Conservation (phyloP, 768 basidiomycete genomes). For the Antrodiella citrinella region DNA sequence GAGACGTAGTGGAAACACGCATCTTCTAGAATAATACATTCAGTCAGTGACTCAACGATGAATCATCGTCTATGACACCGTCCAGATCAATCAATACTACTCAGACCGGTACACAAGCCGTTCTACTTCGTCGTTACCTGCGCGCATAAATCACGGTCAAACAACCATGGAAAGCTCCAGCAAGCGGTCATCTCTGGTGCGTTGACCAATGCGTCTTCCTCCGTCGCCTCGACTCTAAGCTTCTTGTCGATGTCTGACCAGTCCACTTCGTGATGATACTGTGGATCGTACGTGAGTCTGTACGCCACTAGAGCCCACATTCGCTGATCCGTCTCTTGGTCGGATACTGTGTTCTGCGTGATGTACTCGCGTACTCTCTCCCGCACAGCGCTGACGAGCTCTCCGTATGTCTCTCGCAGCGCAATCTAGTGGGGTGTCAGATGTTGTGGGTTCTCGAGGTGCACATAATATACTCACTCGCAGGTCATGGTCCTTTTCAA, state of each 20-base stretch:
- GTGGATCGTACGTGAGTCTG: constrained; percentile 3
- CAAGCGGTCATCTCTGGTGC: not conserved
- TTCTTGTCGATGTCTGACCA: not conserved
- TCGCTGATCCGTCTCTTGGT: not conserved
- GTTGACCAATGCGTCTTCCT: not conserved
- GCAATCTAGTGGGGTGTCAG: constrained; percentile 3
- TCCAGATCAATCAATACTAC: not conserved
- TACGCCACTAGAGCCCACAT: constrained; percentile 6
- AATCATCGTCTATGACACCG: too few species aligned
- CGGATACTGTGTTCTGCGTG: not conserved
- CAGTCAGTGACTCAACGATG: not conserved
- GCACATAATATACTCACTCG: not conserved
- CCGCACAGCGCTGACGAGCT: not conserved
- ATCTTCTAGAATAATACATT: constrained; percentile 27
- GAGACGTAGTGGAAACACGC: constrained; percentile 36
- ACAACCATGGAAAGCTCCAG: not conserved
- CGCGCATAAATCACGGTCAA: too few species aligned
- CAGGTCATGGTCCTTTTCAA: constrained; percentile 4
- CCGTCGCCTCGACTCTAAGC: not conserved
- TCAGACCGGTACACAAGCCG: too few species aligned
- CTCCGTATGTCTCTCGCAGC: constrained; percentile 5
- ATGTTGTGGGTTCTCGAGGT: not conserved
- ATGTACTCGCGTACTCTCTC: not conserved
- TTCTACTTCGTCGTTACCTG: too few species aligned
- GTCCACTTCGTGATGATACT: not conserved